Conservation (phyloP, 805 yeast species). For the Cyberlindnera maritima region DNA sequence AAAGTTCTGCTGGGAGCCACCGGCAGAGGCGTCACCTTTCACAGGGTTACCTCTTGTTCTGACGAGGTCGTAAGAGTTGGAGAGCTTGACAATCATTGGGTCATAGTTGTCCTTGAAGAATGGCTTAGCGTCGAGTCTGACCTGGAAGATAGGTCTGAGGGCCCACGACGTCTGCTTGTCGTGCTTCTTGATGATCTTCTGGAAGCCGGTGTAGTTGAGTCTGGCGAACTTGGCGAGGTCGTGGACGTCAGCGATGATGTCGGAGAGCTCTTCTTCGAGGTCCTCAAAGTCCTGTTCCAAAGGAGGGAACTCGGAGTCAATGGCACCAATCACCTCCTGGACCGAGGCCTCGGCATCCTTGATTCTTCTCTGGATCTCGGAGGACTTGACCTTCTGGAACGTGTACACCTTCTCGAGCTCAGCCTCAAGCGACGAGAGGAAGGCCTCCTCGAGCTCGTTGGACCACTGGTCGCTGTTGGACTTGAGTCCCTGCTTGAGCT, state of each 20-base stretch:
- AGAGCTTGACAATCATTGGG: constrained; percentile 79
- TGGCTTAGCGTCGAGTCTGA: constrained; percentile 88
- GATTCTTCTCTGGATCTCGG: constrained; percentile 82
- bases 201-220: constrained; percentile 95
- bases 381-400: constrained; percentile 83
- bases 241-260: constrained; percentile 94
- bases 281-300: constrained; percentile 68
- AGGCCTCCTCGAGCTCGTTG: constrained; percentile 75
- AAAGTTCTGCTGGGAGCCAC: constrained; percentile 96
- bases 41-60: constrained; percentile 96
- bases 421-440: constrained; percentile 66
- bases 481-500: constrained; percentile 65
- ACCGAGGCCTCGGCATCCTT: constrained; percentile 78
- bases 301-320: constrained; percentile 48
- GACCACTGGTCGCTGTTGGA: constrained; percentile 64
- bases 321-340: constrained; percentile 56
- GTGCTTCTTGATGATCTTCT: constrained; percentile 93
- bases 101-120: constrained; percentile 96
- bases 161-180: constrained; percentile 83
- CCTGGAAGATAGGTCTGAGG: constrained; percentile 90
- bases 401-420: constrained; percentile 92
- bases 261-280: constrained; percentile 73
- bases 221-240: constrained; percentile 93
- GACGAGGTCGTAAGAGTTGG: constrained; percentile 86
- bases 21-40: constrained; percentile 94